These are phyloP conservation scores for Talaromyces piceae DNA, from an alignment of 2,329 filamentous ascomycete genomes.

Conservation along the genomic window DNA sequence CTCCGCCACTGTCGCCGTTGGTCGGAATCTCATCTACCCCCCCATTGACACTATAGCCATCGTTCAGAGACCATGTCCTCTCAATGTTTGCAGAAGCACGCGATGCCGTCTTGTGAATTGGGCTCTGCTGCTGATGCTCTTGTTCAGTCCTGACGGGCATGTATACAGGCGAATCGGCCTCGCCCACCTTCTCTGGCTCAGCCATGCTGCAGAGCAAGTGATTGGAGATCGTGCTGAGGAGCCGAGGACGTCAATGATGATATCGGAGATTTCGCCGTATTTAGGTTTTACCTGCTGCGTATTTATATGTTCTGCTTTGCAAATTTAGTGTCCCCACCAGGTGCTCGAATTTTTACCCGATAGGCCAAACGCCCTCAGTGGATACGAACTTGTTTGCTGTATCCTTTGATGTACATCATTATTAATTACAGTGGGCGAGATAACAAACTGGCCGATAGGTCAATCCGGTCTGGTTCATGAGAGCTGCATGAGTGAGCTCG, in stretches of 20 bases:
- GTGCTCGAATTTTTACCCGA: neutral
- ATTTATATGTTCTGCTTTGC: neutral
- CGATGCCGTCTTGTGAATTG: slow-evolving; percentile 12
- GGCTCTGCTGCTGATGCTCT: neutral
- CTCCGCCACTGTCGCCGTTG: slow-evolving; percentile 16
- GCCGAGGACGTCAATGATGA: neutral
- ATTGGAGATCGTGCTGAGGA: neutral
- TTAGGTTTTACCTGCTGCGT: too few species aligned
- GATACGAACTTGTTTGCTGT: neutral
- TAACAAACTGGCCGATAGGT: neutral
- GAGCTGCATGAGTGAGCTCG: too few species aligned
- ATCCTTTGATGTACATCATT: too few species aligned
- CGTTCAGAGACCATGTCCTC: slow-evolving; percentile 29
- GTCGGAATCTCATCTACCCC: slow-evolving; percentile 18
- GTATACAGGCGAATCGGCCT: neutral
- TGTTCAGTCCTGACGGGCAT: neutral
- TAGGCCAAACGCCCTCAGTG: neutral
- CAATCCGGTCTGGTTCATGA: neutral
- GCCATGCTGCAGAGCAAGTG: neutral
- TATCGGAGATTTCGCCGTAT: too few species aligned
- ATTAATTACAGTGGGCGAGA: too few species aligned
- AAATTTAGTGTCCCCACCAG: neutral
- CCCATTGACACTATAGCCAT: slow-evolving; percentile 24
- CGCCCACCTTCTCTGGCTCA: neutral
- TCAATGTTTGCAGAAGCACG: slow-evolving; percentile 22